phyloP scores from a whole-genome alignment of 768 basidiomycete genomes.

The Antrodiella citrinella region DNA sequence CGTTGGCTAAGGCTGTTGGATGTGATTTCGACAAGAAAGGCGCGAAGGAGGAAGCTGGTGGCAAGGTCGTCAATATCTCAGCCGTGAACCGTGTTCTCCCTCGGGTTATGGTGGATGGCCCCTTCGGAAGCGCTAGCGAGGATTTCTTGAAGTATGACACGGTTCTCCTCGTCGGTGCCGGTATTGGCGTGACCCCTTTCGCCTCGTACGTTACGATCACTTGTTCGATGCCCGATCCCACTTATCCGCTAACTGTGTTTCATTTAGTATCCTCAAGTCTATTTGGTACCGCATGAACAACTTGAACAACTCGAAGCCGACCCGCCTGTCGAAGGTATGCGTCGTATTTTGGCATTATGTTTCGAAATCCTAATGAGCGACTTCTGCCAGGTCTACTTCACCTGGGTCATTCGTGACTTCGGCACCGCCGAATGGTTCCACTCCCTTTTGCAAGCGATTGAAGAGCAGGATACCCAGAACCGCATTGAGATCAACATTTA shows the following conservation, averaged over 20 bases:
- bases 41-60: slow-evolving; percentile 40
- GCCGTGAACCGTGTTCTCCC: slow-evolving; percentile 67
- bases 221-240: not conserved
- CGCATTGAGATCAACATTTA: slow-evolving; percentile 93
- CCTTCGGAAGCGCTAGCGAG: slow-evolving; percentile 88
- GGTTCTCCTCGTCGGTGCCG: slow-evolving; percentile 82
- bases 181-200: slow-evolving; percentile 96
- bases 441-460: slow-evolving; percentile 84
- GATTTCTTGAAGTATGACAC: slow-evolving; percentile 90
- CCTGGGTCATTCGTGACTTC: slow-evolving; percentile 94
- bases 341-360: not conserved
- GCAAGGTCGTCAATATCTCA: slow-evolving; percentile 53
- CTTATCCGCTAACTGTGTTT: not conserved
- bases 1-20: slow-evolving; percentile 73
- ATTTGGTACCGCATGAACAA: slow-evolving; percentile 98
- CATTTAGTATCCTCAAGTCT: slow-evolving; percentile 66
- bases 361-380: not conserved
- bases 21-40: slow-evolving; percentile 62
- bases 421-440: slow-evolving; percentile 92
- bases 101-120: slow-evolving; percentile 93
- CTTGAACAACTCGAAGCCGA: slow-evolving; percentile 63
- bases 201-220: slow-evolving; percentile 56
- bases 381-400: slow-evolving; percentile 64
- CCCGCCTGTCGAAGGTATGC: slow-evolving; percentile 74
- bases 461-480: slow-evolving; percentile 82